Base-by-base conservation (phyloP, 768 basidiomycete genomes). In the Phlebiopsis flavidoalba region DNA sequence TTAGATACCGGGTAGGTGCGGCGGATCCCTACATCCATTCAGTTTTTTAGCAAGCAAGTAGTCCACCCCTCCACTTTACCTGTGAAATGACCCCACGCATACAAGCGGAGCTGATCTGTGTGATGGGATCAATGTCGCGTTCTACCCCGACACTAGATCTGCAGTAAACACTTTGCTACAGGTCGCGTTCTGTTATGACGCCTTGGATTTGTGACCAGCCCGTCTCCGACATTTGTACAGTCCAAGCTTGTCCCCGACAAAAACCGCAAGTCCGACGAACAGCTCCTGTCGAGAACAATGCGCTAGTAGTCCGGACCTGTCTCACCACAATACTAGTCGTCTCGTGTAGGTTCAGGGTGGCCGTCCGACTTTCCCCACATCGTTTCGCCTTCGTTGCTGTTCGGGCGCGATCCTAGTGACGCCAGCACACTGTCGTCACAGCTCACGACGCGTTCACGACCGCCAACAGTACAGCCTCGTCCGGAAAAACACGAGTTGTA, bases 1-100 rank as follows among this genome's bases (percentile, higher is more conserved):
- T 60, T 55, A 45, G 52, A n/a, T 6, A 53, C 35, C 52, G 52
- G 33, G n/a, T n/a, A 53, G 54, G 24, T 45, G 40, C 54, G n/a
- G n/a, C n/a, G 54, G 36, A 55, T 24, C 40, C 54, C 54, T 19
- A 55, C 37, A 40, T 58, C 19, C n/a, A n/a, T n/a, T n/a, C n/a
- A n/a, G n/a, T n/a, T n/a, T n/a, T n/a, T n/a, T n/a, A n/a, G n/a
- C n/a, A n/a, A n/a, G n/a, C n/a, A n/a, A n/a, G n/a, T n/a, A n/a
- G n/a, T n/a, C n/a, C n/a, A n/a, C n/a, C n/a, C n/a, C n/a, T n/a
- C n/a, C n/a, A n/a, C n/a, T n/a, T n/a, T 12, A 1, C 10, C 11
- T 35, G 5, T 52, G 49, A 40, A 50, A 46, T 47, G 15, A 43
- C 14, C 33, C 24, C 19, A 46, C 15, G n/a, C 26, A 31, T 31